These are phyloP conservation scores for Venustampulla echinocandica DNA, from an alignment of 495 filamentous ascomycete genomes.

Conservation along the genomic window DNA sequence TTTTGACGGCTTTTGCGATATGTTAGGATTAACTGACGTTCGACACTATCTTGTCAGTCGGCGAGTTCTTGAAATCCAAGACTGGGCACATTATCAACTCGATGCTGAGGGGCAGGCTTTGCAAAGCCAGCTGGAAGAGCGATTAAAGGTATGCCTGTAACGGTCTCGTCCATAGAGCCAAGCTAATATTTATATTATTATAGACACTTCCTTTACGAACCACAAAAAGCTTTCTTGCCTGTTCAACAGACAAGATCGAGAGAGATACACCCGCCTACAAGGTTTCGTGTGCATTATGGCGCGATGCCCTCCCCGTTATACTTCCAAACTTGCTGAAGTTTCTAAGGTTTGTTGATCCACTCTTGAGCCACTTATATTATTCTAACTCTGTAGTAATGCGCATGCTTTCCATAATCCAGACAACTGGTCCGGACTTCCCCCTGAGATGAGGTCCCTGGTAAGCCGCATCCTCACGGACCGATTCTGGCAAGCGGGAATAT, in stretches of 20 bases:
- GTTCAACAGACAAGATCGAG: constrained; percentile 81
- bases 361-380: constrained; percentile 10
- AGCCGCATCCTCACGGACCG: constrained; percentile 83
- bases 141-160: constrained; percentile 51
- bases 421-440: constrained; percentile 74
- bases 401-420: constrained; percentile 87
- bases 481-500: constrained; percentile 98
- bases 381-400: constrained; percentile 50
- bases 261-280: constrained; percentile 57
- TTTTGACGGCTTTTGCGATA: constrained; percentile 68
- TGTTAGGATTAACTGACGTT: constrained; percentile 70
- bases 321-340: constrained; percentile 82
- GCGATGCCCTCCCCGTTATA: constrained; percentile 70
- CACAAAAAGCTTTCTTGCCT: constrained; percentile 82
- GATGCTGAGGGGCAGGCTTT: constrained; percentile 71
- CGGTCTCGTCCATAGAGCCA: too few species aligned
- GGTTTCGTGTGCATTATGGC: constrained; percentile 70
- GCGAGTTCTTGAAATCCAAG: constrained; percentile 63
- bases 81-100: constrained; percentile 73
- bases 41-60: constrained; percentile 68
- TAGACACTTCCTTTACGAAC: constrained; percentile 69
- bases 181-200: too few species aligned
- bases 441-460: constrained; percentile 69
- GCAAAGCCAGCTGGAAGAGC: constrained; percentile 64
- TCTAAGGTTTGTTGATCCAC: constrained; percentile 47